Base-by-base conservation (phyloP, 2,329 filamentous ascomycete genomes). In the Dothistroma septosporum region DNA sequence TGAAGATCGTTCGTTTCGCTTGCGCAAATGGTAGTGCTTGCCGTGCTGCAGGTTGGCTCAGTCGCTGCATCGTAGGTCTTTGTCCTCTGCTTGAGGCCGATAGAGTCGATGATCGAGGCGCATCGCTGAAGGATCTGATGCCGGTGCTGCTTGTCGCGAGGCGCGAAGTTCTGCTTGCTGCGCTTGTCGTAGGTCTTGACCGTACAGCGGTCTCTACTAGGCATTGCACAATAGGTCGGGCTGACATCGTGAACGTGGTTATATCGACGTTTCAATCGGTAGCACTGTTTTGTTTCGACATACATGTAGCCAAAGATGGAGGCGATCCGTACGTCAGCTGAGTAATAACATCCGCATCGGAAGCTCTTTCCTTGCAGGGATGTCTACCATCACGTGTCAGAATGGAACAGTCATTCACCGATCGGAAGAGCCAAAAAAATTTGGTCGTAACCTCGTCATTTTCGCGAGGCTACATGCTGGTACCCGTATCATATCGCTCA, bases 1-100 rank as follows among this genome's bases (percentile, higher is more conserved):
- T 99, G 80, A 97, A 99, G 76, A 99, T 96, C 24, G 87, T 92
- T 66, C 93, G 87, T 55, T 65, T 64, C 16, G 70, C 65, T 60
- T 70, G 68, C 21, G 65, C 56, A 28, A 65, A 59, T 44, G 67
- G 63, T 24, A 62, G 22, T 37, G 64, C 44, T 55, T 59, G 59
- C 61, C 75, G 77, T 60, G 76, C 75, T 24, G 53, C 52, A 3
- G 64, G 59, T 19, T 68, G 67, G 49, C 53, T 61, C n/a, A 61
- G 61, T 14, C 66, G 66, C 19, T 57, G 53, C 16, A 71, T 28
- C 2, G 64, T 64, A n/a, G 70, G 70, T 48, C 70, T 59, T 31
- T 66, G 66, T 52, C 59, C 57, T 19, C 60, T 54, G 35, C 47
- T 53, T 28, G 69, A 68, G n/a, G 69, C 55, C 14, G 66, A 68